Percentiles rank a stretch among this genome's conserved stretches.
Evolutionary conservation across 148 eudicot genomes (phyloP).

Genomic region (Amaranthus hypochondriacus): DNA sequence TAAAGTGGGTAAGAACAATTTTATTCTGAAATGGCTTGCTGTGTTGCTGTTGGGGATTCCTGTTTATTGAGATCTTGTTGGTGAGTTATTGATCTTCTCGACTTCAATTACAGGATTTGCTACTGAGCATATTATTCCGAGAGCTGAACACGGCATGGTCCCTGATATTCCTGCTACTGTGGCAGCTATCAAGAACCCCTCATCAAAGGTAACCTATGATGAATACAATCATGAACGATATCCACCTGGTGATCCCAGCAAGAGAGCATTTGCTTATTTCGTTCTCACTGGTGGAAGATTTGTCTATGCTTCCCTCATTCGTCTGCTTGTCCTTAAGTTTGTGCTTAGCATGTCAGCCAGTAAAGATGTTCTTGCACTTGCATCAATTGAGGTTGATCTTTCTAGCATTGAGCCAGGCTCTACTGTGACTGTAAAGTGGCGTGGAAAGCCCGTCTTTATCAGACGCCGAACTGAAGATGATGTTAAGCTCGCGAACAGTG

Average conservation of each 20-base stretch:
- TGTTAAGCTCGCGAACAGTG: constrained; percentile 52
- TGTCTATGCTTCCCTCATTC: not conserved
- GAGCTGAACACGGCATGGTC: constrained; percentile 17
- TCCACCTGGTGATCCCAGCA: constrained; percentile 61
- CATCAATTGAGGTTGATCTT: not conserved
- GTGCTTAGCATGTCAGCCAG: not conserved
- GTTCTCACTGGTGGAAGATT: constrained; percentile 56
- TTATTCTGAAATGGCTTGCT: too few species aligned
- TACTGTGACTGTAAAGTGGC: constrained; percentile 81
- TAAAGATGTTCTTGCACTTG: not conserved
- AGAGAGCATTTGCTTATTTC: constrained; percentile 51
- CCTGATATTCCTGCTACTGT: constrained; percentile 44
- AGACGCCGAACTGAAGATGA: constrained; percentile 63
- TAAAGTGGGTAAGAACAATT: too few species aligned
- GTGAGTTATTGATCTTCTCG: not conserved
- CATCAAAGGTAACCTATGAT: constrained; percentile 53
- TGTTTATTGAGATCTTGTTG: not conserved
- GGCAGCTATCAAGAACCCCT: constrained; percentile 49
- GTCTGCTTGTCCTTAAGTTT: not conserved
- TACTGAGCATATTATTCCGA: constrained; percentile 29
- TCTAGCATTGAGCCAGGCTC: constrained; percentile 38
- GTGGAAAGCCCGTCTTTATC: constrained; percentile 77
- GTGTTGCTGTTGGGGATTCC: too few species aligned
- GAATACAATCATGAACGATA: constrained; percentile 54
- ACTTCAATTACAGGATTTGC: constrained; percentile 35